Evolutionary conservation across 2,329 filamentous ascomycete species (phyloP), one percentile per base, ranked within the genome.

Genomic region (Calonectria pteridis): DNA sequence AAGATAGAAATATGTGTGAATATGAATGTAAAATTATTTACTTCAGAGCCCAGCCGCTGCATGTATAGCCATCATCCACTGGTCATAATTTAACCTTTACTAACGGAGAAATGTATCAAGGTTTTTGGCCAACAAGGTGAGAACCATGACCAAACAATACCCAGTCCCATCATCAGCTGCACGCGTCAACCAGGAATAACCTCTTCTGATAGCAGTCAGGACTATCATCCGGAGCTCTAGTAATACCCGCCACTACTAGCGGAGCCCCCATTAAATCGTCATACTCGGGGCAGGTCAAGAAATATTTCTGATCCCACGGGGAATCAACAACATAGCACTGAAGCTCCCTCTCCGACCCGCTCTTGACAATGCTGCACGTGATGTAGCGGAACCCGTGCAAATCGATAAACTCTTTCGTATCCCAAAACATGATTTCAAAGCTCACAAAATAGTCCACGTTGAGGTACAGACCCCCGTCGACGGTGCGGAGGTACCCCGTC

Each of bases 221-320:
- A 9, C 2, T 2, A 20, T 31, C 50, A 31, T 28, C 50, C 5
- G 26, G 26, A 31, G 16, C 5, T 31, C 50, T 53, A 9, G 50
- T 18, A 11, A 23, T 13, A 4, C 23, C 43, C 26, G 35, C 51
- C 5, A 46, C 23, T 7, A 31, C 40, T 6, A 67, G 26, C 13
- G 63, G 55, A n/a, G 23, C 16, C 49, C 18, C 10, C 33, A 16
- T 16, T 67, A 7, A 35, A 9, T 71, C 40, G 2, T 28, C 2
- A 9, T 76, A 66, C 23, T 28, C 0, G 10, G 49, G 53, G n/a
- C 40, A 70, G 9, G 74, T 75, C 73, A 73, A 71, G 35, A 67
- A 65, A 18, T 69, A 20, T 6, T 58, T 29, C 50, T 67, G 46
- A 23, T 53, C 58, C 62, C 33, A 72, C 6, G 18, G 11, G 29